Conservation (phyloP, 345 rosid species). For the Hypericum androsaemum region DNA sequence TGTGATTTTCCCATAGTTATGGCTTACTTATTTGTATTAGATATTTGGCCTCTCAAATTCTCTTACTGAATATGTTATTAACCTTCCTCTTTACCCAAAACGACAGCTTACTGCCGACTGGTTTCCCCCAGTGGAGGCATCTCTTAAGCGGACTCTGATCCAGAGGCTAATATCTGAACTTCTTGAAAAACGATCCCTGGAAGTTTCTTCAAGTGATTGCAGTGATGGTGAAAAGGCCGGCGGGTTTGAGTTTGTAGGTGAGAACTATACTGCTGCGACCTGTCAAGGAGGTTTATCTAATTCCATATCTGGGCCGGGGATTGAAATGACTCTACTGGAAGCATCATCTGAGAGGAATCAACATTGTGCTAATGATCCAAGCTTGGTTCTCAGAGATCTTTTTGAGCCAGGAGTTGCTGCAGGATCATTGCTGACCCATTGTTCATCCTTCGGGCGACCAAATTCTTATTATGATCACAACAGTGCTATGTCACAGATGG, state of each 20-base stretch:
- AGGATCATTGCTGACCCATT: constrained; percentile 56
- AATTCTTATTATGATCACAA: constrained; percentile 46
- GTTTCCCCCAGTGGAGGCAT: constrained; percentile 89
- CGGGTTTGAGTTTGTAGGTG: constrained; percentile 30
- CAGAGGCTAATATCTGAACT: constrained; percentile 68
- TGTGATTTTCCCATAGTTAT: no score
- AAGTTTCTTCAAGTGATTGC: constrained; percentile 26
- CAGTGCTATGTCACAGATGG: constrained; percentile 36
- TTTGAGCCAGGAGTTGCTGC: constrained; percentile 57
- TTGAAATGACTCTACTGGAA: constrained; percentile 60
- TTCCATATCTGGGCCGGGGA: constrained; percentile 42
- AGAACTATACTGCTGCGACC: constrained; percentile 33
- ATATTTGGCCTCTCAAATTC: constrained; percentile 1
- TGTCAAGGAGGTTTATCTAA: constrained; percentile 34
- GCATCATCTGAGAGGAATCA: constrained; percentile 50
- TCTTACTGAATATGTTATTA: constrained; percentile 2
- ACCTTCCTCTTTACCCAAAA: constrained; percentile 4
- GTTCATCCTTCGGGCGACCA: constrained; percentile 51
- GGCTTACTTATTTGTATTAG: no score
- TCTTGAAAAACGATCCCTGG: constrained; percentile 41
- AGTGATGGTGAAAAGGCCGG: constrained; percentile 31
- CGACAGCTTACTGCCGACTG: constrained; percentile 71
- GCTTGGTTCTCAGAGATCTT: constrained; percentile 69
- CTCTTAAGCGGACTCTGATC: constrained; percentile 78
- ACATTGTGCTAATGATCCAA: constrained; percentile 50